A percentile compares a stretch with the other conserved stretches of the same genome.
phyloP scores from a whole-genome alignment of 75 land plant genomes.

The Selaginella tamariscina region DNA sequence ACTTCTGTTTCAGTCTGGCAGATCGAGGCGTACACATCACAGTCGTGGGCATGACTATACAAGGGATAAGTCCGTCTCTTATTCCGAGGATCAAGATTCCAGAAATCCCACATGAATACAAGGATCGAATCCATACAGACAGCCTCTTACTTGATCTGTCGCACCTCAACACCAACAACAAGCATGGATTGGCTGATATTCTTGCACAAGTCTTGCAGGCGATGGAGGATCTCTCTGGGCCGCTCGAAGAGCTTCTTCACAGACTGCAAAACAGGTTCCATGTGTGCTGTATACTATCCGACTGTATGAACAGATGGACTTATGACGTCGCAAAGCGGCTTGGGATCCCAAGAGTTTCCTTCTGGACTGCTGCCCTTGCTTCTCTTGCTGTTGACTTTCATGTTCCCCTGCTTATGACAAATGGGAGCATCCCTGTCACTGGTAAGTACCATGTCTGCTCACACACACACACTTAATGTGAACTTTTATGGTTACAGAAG shows the following conservation, averaged over 20 bases:
- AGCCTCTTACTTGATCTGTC: no score
- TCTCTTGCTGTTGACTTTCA: not conserved
- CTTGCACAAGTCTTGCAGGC: not conserved
- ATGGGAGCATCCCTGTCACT: not conserved
- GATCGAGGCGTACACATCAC: no score
- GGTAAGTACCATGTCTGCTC: not conserved
- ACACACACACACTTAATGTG: not conserved
- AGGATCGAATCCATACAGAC: no score
- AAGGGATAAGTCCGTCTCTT: no score
- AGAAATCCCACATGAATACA: no score
- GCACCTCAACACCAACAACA: no score
- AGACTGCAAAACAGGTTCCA: not conserved
- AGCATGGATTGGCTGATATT: no score
- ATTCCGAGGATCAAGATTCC: no score
- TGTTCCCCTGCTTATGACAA: slow-evolving; percentile 1
- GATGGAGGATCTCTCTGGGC: not conserved
- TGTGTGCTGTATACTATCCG: not conserved
- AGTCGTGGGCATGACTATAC: no score
- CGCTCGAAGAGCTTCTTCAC: not conserved
- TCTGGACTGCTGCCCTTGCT: not conserved
- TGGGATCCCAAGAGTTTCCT: slow-evolving; percentile 2
- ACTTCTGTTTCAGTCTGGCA: no score
- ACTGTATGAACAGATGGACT: not conserved
- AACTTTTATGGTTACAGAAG: not conserved
- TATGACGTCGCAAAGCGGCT: not conserved